Base-by-base conservation (phyloP, 2,329 filamentous ascomycete species). In the Cordyceps farinosa region DNA sequence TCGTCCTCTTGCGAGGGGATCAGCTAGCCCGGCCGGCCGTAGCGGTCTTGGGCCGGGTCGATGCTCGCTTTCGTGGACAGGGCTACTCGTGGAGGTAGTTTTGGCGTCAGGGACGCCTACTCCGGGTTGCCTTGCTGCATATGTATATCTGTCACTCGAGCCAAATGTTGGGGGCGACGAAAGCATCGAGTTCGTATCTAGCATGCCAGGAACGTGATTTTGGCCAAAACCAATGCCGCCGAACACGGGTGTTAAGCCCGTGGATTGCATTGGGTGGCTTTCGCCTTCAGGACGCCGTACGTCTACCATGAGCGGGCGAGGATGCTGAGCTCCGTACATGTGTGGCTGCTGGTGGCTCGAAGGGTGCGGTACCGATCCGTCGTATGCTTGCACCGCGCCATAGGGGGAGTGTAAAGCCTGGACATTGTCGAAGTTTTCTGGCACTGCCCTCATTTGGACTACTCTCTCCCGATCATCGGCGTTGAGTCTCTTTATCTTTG, bases 381-480 rank as follows among this genome's bases (percentile, higher is more conserved):
- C 80, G 13, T 85, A 71, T 30, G 79, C 79, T 67, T 84, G 82
- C 5, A 86, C 82, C 6, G 86, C 86, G 10, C 86, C 86, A 66
- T 89, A 89, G 4, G 85, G 85, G 27, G 85, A 88, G 71, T 90
- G 87, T 17, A 90, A 76, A 15, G 87, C 87, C 70, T 88, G 85
- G 3, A 90, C 81, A 67, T 87, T 90, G 73, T 90, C 87, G 66
- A 90, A 90, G 67, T 87, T 86, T 67, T 90, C 87, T 9, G 87
- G 87, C 4, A 90, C 85, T 3, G 87, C 87, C 62, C 87, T 81
- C 85, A 89, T 90, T 74, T 88, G 87, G 71, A 90, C 86, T 83
- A 90, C 87, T 63, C 86, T 82, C 65, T 90, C 87, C 54, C 87
- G 83, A 70, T 90, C 87, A 73, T 90, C 87, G n/a, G 82, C 85